Evolutionary conservation across 345 rosid genomes (phyloP).

Genomic region (Zanthoxylum bungeanum): DNA sequence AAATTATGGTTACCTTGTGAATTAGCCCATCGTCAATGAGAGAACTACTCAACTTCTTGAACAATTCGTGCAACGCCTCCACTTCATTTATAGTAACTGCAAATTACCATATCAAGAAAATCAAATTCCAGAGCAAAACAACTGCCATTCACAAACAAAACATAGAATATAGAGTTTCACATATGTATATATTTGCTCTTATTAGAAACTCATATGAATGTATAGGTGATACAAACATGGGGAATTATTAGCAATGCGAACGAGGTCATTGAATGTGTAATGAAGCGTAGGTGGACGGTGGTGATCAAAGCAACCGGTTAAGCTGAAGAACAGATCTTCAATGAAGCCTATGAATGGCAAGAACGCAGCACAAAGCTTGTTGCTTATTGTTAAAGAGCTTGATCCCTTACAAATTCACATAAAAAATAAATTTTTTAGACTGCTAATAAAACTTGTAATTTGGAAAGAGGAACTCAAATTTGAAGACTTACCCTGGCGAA

Average conservation of each 20-base stretch:
- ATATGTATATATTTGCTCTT: not conserved
- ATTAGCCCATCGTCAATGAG: conserved; percentile 61
- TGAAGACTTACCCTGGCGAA: conserved; percentile 7
- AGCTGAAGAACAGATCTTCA: conserved; percentile 23
- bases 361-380: conserved; percentile 31
- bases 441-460: not conserved
- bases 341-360: conserved; percentile 26
- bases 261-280: conserved; percentile 29
- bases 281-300: conserved; percentile 18
- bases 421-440: not conserved
- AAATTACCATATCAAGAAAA: not conserved
- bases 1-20: conserved; percentile 40
- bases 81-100: conserved; percentile 65
- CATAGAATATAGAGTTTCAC: not conserved
- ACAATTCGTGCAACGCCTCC: conserved; percentile 58
- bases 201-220: not conserved
- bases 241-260: conserved; percentile 30
- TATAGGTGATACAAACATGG: conserved; percentile 25
- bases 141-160: not conserved
- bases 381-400: conserved; percentile 26
- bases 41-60: conserved; percentile 55
- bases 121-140: not conserved
- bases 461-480: not conserved
- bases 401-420: conserved; percentile 9
- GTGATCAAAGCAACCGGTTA: conserved; percentile 35